A percentile compares a stretch with the other conserved stretches of the same genome.
phyloP scores from a whole-genome alignment of 495 filamentous ascomycete species.

The Hypoxylon crocopeplum region DNA sequence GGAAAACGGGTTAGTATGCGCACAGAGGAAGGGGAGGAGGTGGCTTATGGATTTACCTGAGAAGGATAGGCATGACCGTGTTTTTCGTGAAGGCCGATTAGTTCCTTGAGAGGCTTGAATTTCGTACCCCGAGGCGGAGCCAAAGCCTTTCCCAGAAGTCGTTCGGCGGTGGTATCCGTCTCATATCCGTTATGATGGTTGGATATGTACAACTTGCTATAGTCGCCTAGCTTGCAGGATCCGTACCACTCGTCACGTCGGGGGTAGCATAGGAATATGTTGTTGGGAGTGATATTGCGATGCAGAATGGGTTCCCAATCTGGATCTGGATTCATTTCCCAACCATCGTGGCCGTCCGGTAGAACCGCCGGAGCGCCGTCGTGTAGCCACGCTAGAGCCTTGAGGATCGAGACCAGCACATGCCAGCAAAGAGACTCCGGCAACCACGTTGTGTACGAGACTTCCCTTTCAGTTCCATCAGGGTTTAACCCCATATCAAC shows the following conservation, averaged over 20 bases:
- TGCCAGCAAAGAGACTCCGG: constrained; percentile 56
- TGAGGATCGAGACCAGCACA: constrained; percentile 46
- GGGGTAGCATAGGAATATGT: constrained; percentile 54
- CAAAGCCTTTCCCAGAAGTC: constrained; percentile 19
- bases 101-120: constrained; percentile 11
- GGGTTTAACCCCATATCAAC: no score
- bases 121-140: constrained; percentile 9
- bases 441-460: no score
- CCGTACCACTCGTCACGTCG: constrained; percentile 56
- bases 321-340: constrained; percentile 19
- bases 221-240: constrained; percentile 55
- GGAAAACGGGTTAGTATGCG: constrained; percentile 10
- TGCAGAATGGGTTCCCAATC: constrained; percentile 58
- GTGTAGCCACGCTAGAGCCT: constrained; percentile 52
- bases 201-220: constrained; percentile 42
- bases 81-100: constrained; percentile 10
- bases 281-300: constrained; percentile 47
- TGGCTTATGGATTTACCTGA: constrained; percentile 21
- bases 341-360: background rate
- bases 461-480: no score
- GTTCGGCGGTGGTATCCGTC: background rate
- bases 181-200: constrained; percentile 35
- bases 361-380: constrained; percentile 41
- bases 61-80: constrained; percentile 27
- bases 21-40: background rate